Base-by-base conservation (phyloP, 345 rosid species). In the Melastoma malabathricum region DNA sequence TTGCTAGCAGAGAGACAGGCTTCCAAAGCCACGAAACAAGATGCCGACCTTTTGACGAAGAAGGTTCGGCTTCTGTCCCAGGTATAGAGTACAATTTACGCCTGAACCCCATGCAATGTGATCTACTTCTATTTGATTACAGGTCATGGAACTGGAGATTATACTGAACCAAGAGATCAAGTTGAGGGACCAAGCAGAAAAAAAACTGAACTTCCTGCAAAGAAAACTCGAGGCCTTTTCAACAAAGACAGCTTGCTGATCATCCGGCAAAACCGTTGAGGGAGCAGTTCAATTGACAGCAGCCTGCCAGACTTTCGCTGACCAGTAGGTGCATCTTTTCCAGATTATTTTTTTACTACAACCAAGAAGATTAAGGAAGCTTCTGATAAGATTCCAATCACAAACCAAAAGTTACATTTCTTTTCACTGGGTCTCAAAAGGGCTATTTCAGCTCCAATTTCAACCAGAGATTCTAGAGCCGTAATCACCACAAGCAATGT, bases 1-100 rank as follows among this genome's bases (percentile, higher is more conserved):
- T 55, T 90, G 57, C 75, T 80, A 50, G 87, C 98, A 18, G 94
- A 86, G 68, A 86, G 98, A 60, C 92, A 86, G 62, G 78, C 80
- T 62, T 86, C 98, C 43, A 84, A 58, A 68, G 57, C 56, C 48
- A 87, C 82, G 10, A 86, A 82, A 54, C 72, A 86, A 51, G 82
- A 82, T n/a, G 86, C 94, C 51, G 78, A 78, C 39, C 57, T 71
- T 50, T 56, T 73, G 71, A 51, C 20, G 18, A 10, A 51, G 5
- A 39, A 12, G 43, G 20, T 51, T 3, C 4, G 3, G 10, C 54
- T 0, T 5, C 15, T 31, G 3, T 29, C 43, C 3, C 44, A 16
- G 44, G 54, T 22, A 15, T 8, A 43, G 34, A 12, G 29, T 34
- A n/a, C 15, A 48, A 16, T 2, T 49, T 45, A 13, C 38, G 45